phyloP scores from a whole-genome alignment of 1,139 yeast genomes.

The Pichia sp. region DNA sequence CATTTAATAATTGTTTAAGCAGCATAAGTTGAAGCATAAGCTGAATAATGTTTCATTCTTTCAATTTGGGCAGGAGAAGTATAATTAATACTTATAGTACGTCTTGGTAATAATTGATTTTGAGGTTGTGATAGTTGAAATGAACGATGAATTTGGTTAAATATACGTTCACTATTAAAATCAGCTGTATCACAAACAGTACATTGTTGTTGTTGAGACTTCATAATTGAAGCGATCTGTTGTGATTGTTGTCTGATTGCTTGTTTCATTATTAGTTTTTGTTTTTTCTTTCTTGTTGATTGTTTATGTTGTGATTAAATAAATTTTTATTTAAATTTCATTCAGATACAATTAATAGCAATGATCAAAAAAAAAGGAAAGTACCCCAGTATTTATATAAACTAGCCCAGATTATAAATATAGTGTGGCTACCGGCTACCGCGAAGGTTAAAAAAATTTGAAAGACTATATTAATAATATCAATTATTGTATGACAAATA shows the following conservation, averaged over 20 bases:
- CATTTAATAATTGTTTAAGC: background rate
- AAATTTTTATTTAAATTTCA: too few relatives aligned
- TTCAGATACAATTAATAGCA: too few relatives aligned
- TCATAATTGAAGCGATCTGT: background rate
- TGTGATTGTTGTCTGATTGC: conserved; percentile 4
- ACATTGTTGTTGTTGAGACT: conserved; percentile 3
- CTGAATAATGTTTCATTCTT: conserved; percentile 8
- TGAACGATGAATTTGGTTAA: conserved; percentile 1
- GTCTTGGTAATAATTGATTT: background rate
- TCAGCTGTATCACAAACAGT: conserved; percentile 2
- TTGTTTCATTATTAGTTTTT: conserved; percentile 1
- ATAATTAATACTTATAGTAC: background rate
- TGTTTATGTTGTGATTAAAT: too few relatives aligned
- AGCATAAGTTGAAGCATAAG: background rate
- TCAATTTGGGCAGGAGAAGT: conserved; percentile 11
- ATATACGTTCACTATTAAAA: conserved; percentile 1
- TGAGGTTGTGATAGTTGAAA: background rate
- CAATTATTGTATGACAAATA: too few relatives aligned
- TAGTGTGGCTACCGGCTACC: too few relatives aligned
- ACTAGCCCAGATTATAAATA: too few relatives aligned
- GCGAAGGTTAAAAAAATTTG: too few relatives aligned
- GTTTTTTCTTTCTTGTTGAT: background rate
- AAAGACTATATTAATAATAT: too few relatives aligned
- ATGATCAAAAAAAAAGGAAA: too few relatives aligned
- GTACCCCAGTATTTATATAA: too few relatives aligned